Evolutionary conservation across 202 grass and related monocot species (phyloP).

Genomic region (Panicum virgatum): DNA sequence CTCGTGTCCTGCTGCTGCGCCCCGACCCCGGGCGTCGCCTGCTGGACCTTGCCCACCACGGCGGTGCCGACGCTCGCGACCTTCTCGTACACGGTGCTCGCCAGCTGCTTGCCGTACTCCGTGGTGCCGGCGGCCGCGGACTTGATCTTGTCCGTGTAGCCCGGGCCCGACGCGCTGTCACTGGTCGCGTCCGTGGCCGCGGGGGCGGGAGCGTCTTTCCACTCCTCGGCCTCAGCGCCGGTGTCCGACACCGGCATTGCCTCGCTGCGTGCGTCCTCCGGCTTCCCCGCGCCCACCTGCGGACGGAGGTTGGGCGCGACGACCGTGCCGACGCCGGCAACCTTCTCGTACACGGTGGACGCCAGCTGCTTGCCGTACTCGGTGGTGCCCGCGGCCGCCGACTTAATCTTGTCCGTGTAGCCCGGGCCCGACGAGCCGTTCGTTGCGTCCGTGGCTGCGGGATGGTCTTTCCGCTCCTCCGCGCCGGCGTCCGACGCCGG

Average conservation of each 20-base stretch:
- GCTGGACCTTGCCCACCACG: constrained; percentile 49
- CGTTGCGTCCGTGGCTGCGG: background rate
- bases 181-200: background rate
- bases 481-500: background rate
- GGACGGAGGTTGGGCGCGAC: constrained; percentile 33
- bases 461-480: constrained; percentile 16
- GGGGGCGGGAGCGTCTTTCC: background rate
- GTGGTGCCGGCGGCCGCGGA: constrained; percentile 55
- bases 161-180: background rate
- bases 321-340: constrained; percentile 19
- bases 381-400: constrained; percentile 48
- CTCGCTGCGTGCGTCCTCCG: background rate
- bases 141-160: constrained; percentile 63
- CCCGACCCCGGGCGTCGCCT: constrained; percentile 29
- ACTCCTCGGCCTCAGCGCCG: background rate
- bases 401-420: constrained; percentile 66
- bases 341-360: constrained; percentile 51
- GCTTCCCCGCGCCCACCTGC: background rate
- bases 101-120: constrained; percentile 69
- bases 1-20: background rate
- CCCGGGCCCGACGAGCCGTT: constrained; percentile 10
- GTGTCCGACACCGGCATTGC: constrained; percentile 10
- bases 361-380: constrained; percentile 74
- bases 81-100: constrained; percentile 53
- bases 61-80: constrained; percentile 37